Evolutionary conservation across 805 yeast species (phyloP), one percentile per base, ranked within the genome.

Genomic region (Sporopachydermia quercuum): DNA sequence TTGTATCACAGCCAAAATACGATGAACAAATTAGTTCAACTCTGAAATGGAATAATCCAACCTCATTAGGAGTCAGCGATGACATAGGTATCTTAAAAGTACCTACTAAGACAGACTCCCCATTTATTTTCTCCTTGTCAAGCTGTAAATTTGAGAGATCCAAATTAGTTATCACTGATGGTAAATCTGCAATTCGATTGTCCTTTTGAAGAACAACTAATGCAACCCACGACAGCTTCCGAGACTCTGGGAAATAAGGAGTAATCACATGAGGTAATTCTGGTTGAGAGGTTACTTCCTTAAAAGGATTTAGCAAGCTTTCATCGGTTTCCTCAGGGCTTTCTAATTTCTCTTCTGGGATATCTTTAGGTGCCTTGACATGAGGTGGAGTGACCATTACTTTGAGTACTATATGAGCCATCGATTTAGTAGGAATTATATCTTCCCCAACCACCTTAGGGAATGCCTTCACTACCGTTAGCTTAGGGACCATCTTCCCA

Each of bases 401-500:
- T 57, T 87, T 85, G 16, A 91, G 47, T 19, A 74, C 76, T 43
- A 93, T 62, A 57, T 84, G 87, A 5, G 84, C 76, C 38, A 71
- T 70, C 2, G 96, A 74, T 17, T 70, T 67, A 18, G 95, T 79
- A 0, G 86, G 74, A 15, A 54, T 49, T 19, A 63, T 63, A 13
- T 59, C 54, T 62, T 87, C 96, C 23, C 97, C 97, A 3, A 95
- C 89, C 35, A 89, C 95, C 45, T 70, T 68, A 60, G 85, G 85
- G 42, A 71, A 74, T 35, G 93, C 78, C 39, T 71, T 72, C 18
- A 86, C 47, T 13, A 86, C 62, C 50, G 78, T 74, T 38, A 87
- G 57, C 37, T 65, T 58, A 35, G 96, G 96, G 23, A 86, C 71
- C 19, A 68, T 62, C 2, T 70, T 54, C 1, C 87, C 93, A 42